Evolutionary conservation across 352 stramenopile species (phyloP).

Genomic region (Globisporangium megalacanthum): DNA sequence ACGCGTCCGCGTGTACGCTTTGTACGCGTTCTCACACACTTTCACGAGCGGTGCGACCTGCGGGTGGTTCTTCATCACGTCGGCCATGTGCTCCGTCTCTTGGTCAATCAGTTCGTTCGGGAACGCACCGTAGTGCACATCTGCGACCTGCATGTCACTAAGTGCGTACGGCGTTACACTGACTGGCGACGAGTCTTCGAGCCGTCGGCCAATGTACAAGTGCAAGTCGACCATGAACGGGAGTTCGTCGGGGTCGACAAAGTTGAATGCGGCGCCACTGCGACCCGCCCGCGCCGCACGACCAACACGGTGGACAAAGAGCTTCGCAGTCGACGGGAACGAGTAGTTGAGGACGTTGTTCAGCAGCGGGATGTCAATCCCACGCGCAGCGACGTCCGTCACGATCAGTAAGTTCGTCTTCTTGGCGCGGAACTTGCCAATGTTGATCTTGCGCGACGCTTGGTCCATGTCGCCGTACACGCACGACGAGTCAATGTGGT

Average conservation of each 20-base stretch:
- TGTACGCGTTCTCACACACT: slow-evolving; percentile 96
- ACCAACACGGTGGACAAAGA: slow-evolving; percentile 95
- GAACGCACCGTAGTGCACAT: slow-evolving; percentile 98
- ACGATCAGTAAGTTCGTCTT: slow-evolving; percentile 91
- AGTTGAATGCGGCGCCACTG: slow-evolving; percentile 93
- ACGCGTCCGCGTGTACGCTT: slow-evolving; percentile 96
- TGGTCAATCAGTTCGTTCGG: slow-evolving; percentile 94
- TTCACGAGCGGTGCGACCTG: slow-evolving; percentile 76
- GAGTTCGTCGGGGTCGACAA: slow-evolving; percentile 97
- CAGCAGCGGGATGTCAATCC: slow-evolving; percentile 95
- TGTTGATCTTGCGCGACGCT: slow-evolving; percentile 86
- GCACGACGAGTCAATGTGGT: slow-evolving; percentile 81
- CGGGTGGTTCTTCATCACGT: slow-evolving; percentile 80
- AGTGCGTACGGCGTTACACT: slow-evolving; percentile 84
- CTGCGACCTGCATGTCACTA: slow-evolving; percentile 90
- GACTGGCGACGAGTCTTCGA: slow-evolving; percentile 66
- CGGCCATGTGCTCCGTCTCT: slow-evolving; percentile 94
- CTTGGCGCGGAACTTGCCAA: slow-evolving; percentile 88
- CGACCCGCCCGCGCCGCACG: slow-evolving; percentile 94
- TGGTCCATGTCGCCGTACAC: slow-evolving; percentile 95
- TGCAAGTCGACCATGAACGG: slow-evolving; percentile 99
- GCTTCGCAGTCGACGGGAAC: slow-evolving; percentile 92
- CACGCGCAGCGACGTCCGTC: slow-evolving; percentile 92
- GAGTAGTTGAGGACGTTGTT: slow-evolving; percentile 97
- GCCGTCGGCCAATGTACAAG: slow-evolving; percentile 91